Percentiles rank a stretch among this genome's conserved stretches.
Evolutionary conservation across 257 asterid genomes (phyloP).

Genomic region (Solanum etuberosum): DNA sequence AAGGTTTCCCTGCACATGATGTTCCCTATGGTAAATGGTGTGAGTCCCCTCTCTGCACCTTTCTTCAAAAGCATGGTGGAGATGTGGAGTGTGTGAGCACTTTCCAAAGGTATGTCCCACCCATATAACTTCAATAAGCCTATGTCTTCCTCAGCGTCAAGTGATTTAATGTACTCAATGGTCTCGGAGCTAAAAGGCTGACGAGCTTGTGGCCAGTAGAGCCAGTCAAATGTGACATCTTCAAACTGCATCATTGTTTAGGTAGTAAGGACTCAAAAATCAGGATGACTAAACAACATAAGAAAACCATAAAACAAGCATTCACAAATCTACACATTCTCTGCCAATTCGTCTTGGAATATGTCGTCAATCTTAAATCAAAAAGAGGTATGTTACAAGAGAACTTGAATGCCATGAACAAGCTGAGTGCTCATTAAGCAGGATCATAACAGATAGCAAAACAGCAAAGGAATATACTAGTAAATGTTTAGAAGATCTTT

Average conservation of each 20-base stretch:
- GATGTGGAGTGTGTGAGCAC: conserved; percentile 8
- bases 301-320: not conserved
- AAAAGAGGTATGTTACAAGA: not conserved
- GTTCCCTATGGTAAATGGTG: conserved; percentile 10
- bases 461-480: not conserved
- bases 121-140: conserved; percentile 14
- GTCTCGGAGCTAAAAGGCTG: conserved; percentile 8
- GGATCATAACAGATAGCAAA: not conserved
- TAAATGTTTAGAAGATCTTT: not conserved
- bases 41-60: conserved; percentile 10
- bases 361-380: not conserved
- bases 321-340: not conserved
- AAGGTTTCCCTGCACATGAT: conserved; percentile 8
- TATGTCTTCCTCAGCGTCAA: conserved; percentile 15
- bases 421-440: not conserved
- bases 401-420: not conserved
- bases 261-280: not conserved
- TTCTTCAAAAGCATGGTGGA: conserved; percentile 21
- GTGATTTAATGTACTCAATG: conserved; percentile 8
- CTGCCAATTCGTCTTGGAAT: not conserved
- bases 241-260: conserved; percentile 10
- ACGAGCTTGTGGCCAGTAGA: conserved; percentile 17
- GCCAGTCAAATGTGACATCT: conserved; percentile 20
- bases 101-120: conserved; percentile 10
- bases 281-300: not conserved